A percentile compares a stretch with the other conserved stretches of the same genome.
phyloP scores from a whole-genome alignment of 352 stramenopile species.

The Phytophthora vignae region DNA sequence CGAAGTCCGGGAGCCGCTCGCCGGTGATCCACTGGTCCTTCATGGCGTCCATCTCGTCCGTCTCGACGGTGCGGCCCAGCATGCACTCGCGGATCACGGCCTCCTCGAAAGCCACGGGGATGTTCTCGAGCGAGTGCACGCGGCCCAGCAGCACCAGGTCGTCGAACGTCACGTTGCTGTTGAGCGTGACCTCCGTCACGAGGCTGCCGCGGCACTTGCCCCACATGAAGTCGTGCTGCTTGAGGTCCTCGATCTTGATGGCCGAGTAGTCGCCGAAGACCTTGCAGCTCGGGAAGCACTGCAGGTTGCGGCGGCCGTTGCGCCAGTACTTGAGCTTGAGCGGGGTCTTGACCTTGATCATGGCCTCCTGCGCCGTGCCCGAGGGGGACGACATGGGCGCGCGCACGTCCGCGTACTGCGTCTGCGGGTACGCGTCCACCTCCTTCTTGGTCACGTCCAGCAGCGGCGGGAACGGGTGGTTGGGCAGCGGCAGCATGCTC shows the following conservation, averaged over 20 bases:
- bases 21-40: slow-evolving; percentile 90
- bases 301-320: slow-evolving; percentile 90
- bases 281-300: slow-evolving; percentile 91
- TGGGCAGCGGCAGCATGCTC: slow-evolving; percentile 36
- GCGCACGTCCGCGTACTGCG: slow-evolving; percentile 23
- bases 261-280: slow-evolving; percentile 92
- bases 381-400: slow-evolving; percentile 19
- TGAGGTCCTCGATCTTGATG: slow-evolving; percentile 90
- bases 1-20: slow-evolving; percentile 85
- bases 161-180: slow-evolving; percentile 84
- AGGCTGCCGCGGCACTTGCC: slow-evolving; percentile 88
- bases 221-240: slow-evolving; percentile 93
- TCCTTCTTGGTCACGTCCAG: slow-evolving; percentile 60
- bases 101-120: slow-evolving; percentile 86
- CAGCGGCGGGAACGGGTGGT: slow-evolving; percentile 68
- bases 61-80: slow-evolving; percentile 78
- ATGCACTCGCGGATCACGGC: slow-evolving; percentile 87
- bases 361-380: slow-evolving; percentile 68
- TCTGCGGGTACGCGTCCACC: slow-evolving; percentile 37
- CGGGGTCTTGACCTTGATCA: slow-evolving; percentile 90
- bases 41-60: slow-evolving; percentile 83
- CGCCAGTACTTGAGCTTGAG: slow-evolving; percentile 92
- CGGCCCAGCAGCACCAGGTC: slow-evolving; percentile 82
- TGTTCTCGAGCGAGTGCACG: slow-evolving; percentile 88
- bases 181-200: slow-evolving; percentile 85